These are phyloP conservation scores for Spongospora subterranea DNA, from an alignment of 208 protist genomes.

Conservation along the genomic window DNA sequence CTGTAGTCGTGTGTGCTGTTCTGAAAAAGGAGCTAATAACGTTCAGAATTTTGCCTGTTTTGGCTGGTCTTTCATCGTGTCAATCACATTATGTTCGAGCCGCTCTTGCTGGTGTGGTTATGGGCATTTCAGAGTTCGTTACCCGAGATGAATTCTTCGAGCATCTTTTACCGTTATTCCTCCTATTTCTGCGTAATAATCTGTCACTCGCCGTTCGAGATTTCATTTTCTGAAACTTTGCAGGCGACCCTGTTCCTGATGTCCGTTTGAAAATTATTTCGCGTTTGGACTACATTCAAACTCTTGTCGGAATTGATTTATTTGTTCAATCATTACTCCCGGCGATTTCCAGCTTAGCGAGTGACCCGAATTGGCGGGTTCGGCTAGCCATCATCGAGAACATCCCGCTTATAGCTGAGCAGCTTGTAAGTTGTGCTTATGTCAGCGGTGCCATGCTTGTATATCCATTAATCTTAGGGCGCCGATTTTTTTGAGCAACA, in stretches of 20 bases:
- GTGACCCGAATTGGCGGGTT: slow-evolving; percentile 46
- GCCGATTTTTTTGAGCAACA: slow-evolving; percentile 32
- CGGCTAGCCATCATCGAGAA: slow-evolving; percentile 34
- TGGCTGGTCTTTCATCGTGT: background rate
- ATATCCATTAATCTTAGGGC: background rate
- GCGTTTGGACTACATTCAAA: background rate
- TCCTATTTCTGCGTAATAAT: slow-evolving; percentile 41
- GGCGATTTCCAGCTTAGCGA: background rate
- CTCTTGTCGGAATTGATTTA: slow-evolving; percentile 4
- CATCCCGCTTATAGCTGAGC: slow-evolving; percentile 29
- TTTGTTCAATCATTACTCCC: slow-evolving; percentile 5
- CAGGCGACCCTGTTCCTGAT: slow-evolving; percentile 15
- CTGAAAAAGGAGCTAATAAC: background rate
- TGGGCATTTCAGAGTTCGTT: slow-evolving; percentile 39
- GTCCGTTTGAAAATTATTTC: slow-evolving; percentile 36
- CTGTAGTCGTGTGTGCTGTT: background rate
- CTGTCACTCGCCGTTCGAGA: background rate
- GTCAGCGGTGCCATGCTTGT: background rate
- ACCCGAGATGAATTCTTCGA: slow-evolving; percentile 54
- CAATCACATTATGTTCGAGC: slow-evolving; percentile 57
- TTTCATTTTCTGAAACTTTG: background rate
- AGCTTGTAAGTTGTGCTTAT: background rate
- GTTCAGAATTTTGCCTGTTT: background rate
- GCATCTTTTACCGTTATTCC: slow-evolving; percentile 30
- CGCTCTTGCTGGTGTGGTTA: slow-evolving; percentile 10